Base-by-base conservation (phyloP, 1,139 yeast species). In the Hemisphaericaspora xylofermentans region DNA sequence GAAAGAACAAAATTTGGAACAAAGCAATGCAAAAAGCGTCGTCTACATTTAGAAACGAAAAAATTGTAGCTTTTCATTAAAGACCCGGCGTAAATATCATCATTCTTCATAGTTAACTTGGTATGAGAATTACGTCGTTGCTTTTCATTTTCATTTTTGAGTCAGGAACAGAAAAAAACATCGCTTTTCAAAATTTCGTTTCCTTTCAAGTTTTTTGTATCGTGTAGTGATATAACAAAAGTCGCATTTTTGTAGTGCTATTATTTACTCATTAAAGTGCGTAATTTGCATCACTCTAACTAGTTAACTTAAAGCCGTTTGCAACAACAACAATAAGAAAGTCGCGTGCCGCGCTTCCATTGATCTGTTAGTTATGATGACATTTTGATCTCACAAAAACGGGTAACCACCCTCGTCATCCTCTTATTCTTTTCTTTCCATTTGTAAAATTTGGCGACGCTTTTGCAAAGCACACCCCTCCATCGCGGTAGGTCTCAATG, bases 241-340 rank as follows among this genome's bases (percentile, higher is more conserved):
- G 44, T 34, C 29, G 22, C 6, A 32, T 35, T 33, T 33, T 39
- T 43, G 33, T 41, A 16, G 39, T 41, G 43, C 48, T 45, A 35
- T 18, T 33, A 27, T 36, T 30, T 48, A 44, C 47, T 16, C 50
- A 40, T 14, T 6, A 2, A 6, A 6, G 13, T 35, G 48, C 39
- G 51, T 40, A 48, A 33, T 29, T 40, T 22, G 17, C 26, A 40
- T 14, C 18, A 9, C 18, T 22, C 18, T 26, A 33, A n/a, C 10
- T 16, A n/a, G 12, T 9, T n/a, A 3, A n/a, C 14, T 21, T 33
- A n/a, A n/a, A n/a, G n/a, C n/a, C n/a, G n/a, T n/a, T n/a, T n/a
- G n/a, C n/a, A n/a, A n/a, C n/a, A n/a, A n/a, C n/a, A n/a, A n/a
- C n/a, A n/a, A n/a, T n/a, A n/a, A n/a, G n/a, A n/a, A n/a, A 15